Percentiles rank a stretch among this genome's conserved stretches.
Evolutionary conservation across 352 stramenopile genomes (phyloP).

Genomic region (Globisporangium nunn): DNA sequence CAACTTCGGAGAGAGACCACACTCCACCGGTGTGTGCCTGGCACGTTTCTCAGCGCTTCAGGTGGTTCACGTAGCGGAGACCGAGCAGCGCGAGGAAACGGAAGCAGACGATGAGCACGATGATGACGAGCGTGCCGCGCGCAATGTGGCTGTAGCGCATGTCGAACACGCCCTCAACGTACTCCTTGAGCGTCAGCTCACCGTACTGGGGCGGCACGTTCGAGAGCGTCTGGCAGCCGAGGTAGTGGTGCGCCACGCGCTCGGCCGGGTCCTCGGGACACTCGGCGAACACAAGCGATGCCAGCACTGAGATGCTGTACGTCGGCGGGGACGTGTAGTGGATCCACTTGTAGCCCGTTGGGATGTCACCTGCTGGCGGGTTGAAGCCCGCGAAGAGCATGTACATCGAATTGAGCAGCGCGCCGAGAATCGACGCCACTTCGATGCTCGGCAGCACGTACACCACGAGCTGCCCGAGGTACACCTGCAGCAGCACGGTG

Average conservation of each 20-base stretch:
- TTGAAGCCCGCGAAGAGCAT: slow-evolving; percentile 50
- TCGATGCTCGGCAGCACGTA: slow-evolving; percentile 37
- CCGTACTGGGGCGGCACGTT: slow-evolving; percentile 21
- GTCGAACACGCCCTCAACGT: slow-evolving; percentile 29
- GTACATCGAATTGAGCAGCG: slow-evolving; percentile 48
- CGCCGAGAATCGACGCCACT: slow-evolving; percentile 34
- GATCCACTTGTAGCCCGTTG: slow-evolving; percentile 46
- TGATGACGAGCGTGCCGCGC: slow-evolving; percentile 24
- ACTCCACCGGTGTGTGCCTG: too few species aligned
- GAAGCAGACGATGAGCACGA: slow-evolving; percentile 36
- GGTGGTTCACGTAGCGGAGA: slow-evolving; percentile 44
- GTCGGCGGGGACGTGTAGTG: slow-evolving; percentile 43
- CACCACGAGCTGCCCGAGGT: slow-evolving; percentile 41
- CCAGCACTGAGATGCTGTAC: slow-evolving; percentile 35
- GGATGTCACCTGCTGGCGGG: slow-evolving; percentile 31
- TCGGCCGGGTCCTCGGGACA: slow-evolving; percentile 17
- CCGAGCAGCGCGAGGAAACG: slow-evolving; percentile 37
- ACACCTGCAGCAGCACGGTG: slow-evolving; percentile 40
- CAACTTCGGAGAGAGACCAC: too few species aligned
- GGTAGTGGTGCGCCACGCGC: slow-evolving; percentile 7
- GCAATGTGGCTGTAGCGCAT: slow-evolving; percentile 26
- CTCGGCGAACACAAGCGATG: slow-evolving; percentile 30
- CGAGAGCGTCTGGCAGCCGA: slow-evolving; percentile 23
- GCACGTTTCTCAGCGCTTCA: slow-evolving; percentile 22
- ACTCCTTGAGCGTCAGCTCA: slow-evolving; percentile 32